Base-by-base conservation (phyloP, 2,329 filamentous ascomycete species). In the Zymoseptoria ardabiliae region DNA sequence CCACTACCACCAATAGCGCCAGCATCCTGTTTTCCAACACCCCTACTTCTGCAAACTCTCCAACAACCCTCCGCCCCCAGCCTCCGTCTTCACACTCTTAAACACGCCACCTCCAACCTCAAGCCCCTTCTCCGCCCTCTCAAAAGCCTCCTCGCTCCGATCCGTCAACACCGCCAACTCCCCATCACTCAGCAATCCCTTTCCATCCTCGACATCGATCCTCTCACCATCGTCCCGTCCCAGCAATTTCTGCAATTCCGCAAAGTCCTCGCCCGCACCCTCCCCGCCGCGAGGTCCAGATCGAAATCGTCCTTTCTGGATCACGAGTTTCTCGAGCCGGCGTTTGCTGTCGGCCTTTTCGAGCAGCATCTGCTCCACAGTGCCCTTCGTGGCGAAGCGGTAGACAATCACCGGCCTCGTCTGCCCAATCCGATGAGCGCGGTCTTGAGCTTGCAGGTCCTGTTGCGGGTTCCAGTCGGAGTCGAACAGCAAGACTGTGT, bases 401-500 rank as follows among this genome's bases (percentile, higher is more conserved):
- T 95, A 99, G 0, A 99, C 88, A 20, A 99, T 85, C 0, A 99
- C 94, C 0, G 94, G 94, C 2, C 87, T 83, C 0, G 87, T 96
- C 73, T 99, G 94, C 0, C 94, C 94, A 63, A 99, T 97, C 11
- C 94, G 85, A 71, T 99, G 94, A 0, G 90, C 91, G 4, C 94
- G 90, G 70, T 99, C 94, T 74, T 97, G 94, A 0, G 94, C 94
- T 71, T 99, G 94, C 0, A 99, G 80, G 73, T 99, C 94, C 71
- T 97, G 93, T 72, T 99, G 94, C 0, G 94, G 94, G 68, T 99
- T 99, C 86, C 93, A 97, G 69, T 96, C 85, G 9, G 81, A 85
- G 73, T 97, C 93, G 66, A 94, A 97, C 0, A 97, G 79, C 52
- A 97, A 88, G 10, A 97, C 93, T 0, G 93, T 97, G 67, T 97